Evolutionary conservation across 2,329 filamentous ascomycete species (phyloP).

Genomic region (Fusarium miscanthi): DNA sequence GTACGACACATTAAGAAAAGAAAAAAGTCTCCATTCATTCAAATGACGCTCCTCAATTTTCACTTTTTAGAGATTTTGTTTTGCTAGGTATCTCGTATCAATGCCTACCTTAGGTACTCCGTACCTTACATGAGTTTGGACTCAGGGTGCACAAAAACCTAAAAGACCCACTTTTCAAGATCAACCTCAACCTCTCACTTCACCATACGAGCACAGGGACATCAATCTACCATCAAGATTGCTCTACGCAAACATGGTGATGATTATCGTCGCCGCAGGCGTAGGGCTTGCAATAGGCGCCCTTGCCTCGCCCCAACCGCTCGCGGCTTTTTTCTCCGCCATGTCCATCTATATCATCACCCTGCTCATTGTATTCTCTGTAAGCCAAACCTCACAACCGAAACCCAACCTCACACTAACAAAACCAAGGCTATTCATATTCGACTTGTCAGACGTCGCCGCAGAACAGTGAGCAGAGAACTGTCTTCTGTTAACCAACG

Average conservation of each 20-base stretch:
- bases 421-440: slow-evolving; percentile 46
- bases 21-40: no score
- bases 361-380: slow-evolving; percentile 47
- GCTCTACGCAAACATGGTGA: background rate
- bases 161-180: background rate
- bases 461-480: slow-evolving; percentile 32
- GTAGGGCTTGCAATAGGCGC: background rate
- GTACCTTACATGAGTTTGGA: background rate
- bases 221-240: background rate
- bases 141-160: background rate
- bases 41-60: no score
- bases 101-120: no score
- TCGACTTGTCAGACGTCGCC: slow-evolving; percentile 42
- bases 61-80: no score
- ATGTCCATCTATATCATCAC: slow-evolving; percentile 38
- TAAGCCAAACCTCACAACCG: slow-evolving; percentile 23
- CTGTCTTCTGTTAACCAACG: background rate
- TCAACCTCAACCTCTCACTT: background rate
- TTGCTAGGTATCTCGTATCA: no score
- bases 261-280: background rate
- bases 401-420: background rate
- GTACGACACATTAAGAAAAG: no score
- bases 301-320: slow-evolving; percentile 1
- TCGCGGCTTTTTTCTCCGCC: slow-evolving; percentile 21
- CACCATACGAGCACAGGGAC: background rate